A percentile compares a stretch with the other conserved stretches of the same genome.
Evolutionary conservation across 768 basidiomycete genomes (phyloP).

Genomic region (Hemileccinum impolitum): DNA sequence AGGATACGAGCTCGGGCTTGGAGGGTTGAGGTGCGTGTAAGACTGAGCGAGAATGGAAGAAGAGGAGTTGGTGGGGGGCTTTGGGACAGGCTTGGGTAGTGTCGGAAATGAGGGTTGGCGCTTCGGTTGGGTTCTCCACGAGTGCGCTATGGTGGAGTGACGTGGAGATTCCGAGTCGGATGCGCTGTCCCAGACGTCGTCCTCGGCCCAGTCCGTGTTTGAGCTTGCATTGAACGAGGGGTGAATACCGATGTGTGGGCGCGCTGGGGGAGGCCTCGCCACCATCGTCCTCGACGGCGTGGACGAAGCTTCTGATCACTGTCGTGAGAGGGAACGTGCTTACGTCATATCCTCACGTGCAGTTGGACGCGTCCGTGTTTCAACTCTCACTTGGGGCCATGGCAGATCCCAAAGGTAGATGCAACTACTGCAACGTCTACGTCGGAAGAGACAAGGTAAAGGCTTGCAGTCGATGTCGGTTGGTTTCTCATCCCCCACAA

Average conservation of each 20-base stretch:
- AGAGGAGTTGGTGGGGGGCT: constrained; percentile 45
- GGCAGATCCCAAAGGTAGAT: constrained; percentile 25
- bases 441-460: constrained; percentile 25
- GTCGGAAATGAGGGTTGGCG: constrained; percentile 33
- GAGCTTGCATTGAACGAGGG: constrained; percentile 43
- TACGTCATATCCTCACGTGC: not conserved
- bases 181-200: constrained; percentile 83
- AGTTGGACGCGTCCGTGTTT: not conserved
- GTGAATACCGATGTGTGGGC: constrained; percentile 68
- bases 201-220: constrained; percentile 72
- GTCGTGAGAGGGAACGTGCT: constrained; percentile 10
- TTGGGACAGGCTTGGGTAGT: constrained; percentile 56
- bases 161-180: constrained; percentile 74
- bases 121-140: constrained; percentile 37
- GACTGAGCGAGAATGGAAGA: constrained; percentile 73
- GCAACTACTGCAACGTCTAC: constrained; percentile 23
- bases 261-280: constrained; percentile 67
- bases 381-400: too few relatives aligned
- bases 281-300: constrained; percentile 34
- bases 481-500: not conserved
- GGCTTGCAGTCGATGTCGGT: constrained; percentile 23
- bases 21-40: constrained; percentile 75
- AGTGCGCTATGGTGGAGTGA: constrained; percentile 47
- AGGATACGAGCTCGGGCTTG: constrained; percentile 74
- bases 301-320: constrained; percentile 1